phyloP scores from a whole-genome alignment of 2,329 filamentous ascomycete species.

The Coniochaeta hoffmannii region DNA sequence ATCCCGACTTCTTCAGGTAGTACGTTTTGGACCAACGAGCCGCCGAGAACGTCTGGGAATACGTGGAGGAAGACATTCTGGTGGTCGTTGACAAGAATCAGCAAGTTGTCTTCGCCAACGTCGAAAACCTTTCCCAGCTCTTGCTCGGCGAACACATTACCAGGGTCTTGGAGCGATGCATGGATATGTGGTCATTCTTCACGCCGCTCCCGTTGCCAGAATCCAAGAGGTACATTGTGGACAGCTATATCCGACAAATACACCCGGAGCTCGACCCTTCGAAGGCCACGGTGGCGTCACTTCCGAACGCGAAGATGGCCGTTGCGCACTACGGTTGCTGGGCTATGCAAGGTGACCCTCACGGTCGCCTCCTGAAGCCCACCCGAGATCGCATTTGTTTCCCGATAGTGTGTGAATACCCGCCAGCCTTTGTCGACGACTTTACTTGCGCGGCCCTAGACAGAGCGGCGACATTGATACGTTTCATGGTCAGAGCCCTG shows the following conservation, averaged over 20 bases:
- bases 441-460: background rate
- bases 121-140: slow-evolving; percentile 8
- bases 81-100: slow-evolving; percentile 6
- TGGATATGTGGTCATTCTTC: slow-evolving; percentile 12
- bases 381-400: background rate
- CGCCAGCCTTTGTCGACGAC: background rate
- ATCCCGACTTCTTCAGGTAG: background rate
- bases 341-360: slow-evolving; percentile 3
- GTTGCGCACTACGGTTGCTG: slow-evolving; percentile 14
- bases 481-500: background rate
- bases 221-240: slow-evolving; percentile 10
- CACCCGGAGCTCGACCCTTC: slow-evolving; percentile 13
- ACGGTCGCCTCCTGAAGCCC: slow-evolving; percentile 4
- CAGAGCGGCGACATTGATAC: background rate
- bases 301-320: slow-evolving; percentile 11
- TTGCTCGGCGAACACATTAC: slow-evolving; percentile 4
- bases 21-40: background rate
- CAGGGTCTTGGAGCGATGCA: background rate
- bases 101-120: slow-evolving; percentile 11
- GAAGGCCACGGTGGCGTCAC: slow-evolving; percentile 8
- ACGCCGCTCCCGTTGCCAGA: slow-evolving; percentile 9
- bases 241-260: slow-evolving; percentile 8
- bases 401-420: background rate
- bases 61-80: background rate
- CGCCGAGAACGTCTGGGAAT: background rate